Evolutionary conservation across 768 basidiomycete species (phyloP), one percentile per base, ranked within the genome.

Genomic region (Cubamyces sp.): DNA sequence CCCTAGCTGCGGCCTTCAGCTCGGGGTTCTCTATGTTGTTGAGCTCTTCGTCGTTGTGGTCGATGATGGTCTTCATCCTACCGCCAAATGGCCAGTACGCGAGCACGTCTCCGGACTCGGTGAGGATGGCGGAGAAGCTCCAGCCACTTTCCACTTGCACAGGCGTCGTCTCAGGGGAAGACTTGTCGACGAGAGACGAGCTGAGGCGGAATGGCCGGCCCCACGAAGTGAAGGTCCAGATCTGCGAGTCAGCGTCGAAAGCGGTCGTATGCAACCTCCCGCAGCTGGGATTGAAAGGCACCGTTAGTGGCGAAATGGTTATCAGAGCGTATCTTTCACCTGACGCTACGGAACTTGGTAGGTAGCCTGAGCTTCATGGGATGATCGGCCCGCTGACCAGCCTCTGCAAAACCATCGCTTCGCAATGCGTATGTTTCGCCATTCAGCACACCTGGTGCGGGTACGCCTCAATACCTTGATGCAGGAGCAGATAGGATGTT

Each of bases 141-240:
- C 94, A 95, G 45, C 94, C 93, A 66, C 90, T 88, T 71, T 88
- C 88, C 40, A 92, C 81, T 71, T 90, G 90, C 2, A 73, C 64
- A 43, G 87, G 82, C 3, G 74, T 76, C 34, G 87, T 74, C 25
- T 84, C 73, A 2, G 77, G 70, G 16, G 84, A 79, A 1, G 76
- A 75, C 11, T 72, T 74, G 62, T 79, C 77, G 54, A 82, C 62
- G 37, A 75, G 71, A 0, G 75, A 68, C 0, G 79, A 76, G 16
- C 69, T 57, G 41, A 94, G 77, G 45, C 78, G 77, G 76, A 90
- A 90, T 1, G 93, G 91, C 21, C 90, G 80, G 3, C 92, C 94
- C 84, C 92, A 94, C 66, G 79, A 86, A 5, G 81, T 73, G 71
- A 92, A 91, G 14, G 84, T 89, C 90, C 90, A 94, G 28, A 95